Evolutionary conservation across 202 grass and related monocot species (phyloP), one percentile per base, ranked within the genome.

Genomic region (Thinopyrum obtusiflorum): DNA sequence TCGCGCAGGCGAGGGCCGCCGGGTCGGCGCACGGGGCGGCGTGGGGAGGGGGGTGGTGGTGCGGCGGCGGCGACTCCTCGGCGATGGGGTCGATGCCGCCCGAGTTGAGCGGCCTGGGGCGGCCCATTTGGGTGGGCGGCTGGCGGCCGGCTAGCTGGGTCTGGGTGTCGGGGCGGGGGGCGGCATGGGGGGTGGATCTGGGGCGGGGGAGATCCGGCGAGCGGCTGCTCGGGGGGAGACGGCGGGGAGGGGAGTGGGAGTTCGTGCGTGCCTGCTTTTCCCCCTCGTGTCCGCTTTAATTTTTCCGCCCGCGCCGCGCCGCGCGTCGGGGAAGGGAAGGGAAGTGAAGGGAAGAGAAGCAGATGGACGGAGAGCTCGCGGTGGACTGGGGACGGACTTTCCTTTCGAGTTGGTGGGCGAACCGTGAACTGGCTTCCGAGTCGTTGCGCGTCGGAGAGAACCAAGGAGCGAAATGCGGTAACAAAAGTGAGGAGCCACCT

Each of bases 1-100:
- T 88, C 60, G 91, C 82, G 92, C 92, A 97, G 61, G 97, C 89
- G 17, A 96, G 83, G 24, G 82, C 89, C 9, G 92, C 87, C 2
- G 49, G 76, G 76, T 85, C 83, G 31, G 2, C 80, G 10, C 9
- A 27, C 0, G 63, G 33, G 26, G 60, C 44, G 65, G n/a, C 17
- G 21, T 47, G 39, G 8, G 83, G 17, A 60, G 83, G 66, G 7
- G 82, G 5, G 49, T 53, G 49, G 49, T 53, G 40, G 2, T 11
- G 51, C 51, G 44, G 44, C 44, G 51, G 63, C 13, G 88, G 7
- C 39, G 39, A 14, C 42, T 94, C 93, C 90, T 92, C 88, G 26
- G 90, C 83, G 80, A 92, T 94, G 47, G 93, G 80, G 60, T 92
- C 88, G 84, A 94, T 94, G 82, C 65, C 69, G 66, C 25, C 80